Conservation (phyloP, 345 rosid genomes). For the Ceriops decandra region DNA sequence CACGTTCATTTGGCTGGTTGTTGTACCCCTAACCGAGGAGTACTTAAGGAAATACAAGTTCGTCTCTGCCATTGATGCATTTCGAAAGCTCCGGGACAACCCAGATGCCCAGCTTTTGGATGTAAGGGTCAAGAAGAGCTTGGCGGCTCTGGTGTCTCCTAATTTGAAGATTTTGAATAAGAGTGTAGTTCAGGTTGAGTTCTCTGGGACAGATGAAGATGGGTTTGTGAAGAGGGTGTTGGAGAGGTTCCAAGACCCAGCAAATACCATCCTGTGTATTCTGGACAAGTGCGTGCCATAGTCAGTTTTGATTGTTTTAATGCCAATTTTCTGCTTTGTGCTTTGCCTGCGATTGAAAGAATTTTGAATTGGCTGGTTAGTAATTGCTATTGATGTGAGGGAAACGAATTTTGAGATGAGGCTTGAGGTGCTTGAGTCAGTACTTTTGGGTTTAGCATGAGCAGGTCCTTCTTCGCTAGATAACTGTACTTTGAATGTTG, state of each 20-base stretch:
- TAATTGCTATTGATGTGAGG: too few species aligned
- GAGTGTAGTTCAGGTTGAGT: constrained; percentile 51
- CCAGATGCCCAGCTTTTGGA: constrained; percentile 75
- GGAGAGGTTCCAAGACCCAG: constrained; percentile 53
- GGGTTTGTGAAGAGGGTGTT: constrained; percentile 54
- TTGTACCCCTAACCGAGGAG: constrained; percentile 46
- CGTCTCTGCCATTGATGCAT: constrained; percentile 56
- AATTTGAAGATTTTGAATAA: constrained; percentile 54
- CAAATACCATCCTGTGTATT: constrained; percentile 53
- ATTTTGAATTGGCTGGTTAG: too few species aligned
- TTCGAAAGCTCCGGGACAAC: constrained; percentile 57
- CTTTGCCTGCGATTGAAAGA: not conserved
- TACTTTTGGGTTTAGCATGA: too few species aligned
- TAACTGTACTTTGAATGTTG: too few species aligned
- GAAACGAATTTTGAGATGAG: too few species aligned
- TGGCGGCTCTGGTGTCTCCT: constrained; percentile 59
- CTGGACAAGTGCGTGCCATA: constrained; percentile 65
- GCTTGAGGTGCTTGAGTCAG: too few species aligned
- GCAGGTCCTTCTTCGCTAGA: too few species aligned
- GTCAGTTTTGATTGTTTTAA: not conserved
- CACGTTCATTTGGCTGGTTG: constrained; percentile 74
- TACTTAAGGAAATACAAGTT: constrained; percentile 71
- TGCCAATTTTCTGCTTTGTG: not conserved
- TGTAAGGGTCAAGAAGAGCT: constrained; percentile 58
- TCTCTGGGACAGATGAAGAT: constrained; percentile 42